Evolutionary conservation across 1,284 basidiomycete genomes (phyloP).

Genomic region (Apiotrichum laibachii): DNA sequence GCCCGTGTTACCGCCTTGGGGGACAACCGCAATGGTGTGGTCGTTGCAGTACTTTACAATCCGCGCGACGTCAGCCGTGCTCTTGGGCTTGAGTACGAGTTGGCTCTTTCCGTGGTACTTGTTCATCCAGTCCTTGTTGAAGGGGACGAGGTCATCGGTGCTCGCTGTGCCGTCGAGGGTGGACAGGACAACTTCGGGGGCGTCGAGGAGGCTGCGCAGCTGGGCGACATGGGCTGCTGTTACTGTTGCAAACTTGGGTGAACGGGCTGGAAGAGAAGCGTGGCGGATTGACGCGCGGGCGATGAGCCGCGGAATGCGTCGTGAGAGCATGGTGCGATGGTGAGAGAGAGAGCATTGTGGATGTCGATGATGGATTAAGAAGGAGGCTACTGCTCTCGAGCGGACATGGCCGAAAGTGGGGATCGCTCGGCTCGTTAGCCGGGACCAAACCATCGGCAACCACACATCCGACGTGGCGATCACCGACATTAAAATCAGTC

Average conservation of each 20-base stretch:
- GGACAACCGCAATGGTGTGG: conserved; percentile 78
- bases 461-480: no score
- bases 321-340: no score
- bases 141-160: conserved; percentile 68
- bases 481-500: no score
- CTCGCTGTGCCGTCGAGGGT: conserved; percentile 51
- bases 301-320: no score
- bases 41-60: conserved; percentile 82
- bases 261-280: no score
- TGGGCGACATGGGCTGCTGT: conserved; percentile 53
- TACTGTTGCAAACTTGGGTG: conserved; percentile 50
- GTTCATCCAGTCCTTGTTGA: conserved; percentile 96
- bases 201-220: conserved; percentile 54
- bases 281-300: no score
- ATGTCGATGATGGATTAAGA: no score
- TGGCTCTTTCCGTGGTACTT: conserved; percentile 83
- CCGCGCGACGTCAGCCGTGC: conserved; percentile 80
- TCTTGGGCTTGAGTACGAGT: conserved; percentile 84
- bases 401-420: no score
- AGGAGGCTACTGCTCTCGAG: no score
- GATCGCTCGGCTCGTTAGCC: no score
- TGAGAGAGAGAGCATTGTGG: no score
- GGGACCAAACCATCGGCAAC: no score
- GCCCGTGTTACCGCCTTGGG: conserved; percentile 98
- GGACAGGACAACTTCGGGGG: conserved; percentile 53